Evolutionary conservation across 2,329 filamentous ascomycete species (phyloP).

Genomic region (Knufia fluminis): DNA sequence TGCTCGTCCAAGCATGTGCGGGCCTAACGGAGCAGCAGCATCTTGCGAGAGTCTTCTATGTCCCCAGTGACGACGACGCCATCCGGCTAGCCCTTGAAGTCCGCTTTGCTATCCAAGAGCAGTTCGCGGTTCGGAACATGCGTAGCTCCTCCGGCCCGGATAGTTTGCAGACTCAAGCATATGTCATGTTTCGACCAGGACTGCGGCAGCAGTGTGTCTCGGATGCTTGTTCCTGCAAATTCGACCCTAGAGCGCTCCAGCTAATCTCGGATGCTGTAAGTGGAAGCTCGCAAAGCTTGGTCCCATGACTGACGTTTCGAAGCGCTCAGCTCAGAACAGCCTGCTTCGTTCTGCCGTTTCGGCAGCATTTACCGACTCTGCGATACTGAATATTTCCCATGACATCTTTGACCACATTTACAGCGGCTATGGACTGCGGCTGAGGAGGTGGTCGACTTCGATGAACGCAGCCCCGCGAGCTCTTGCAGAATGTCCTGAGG

Average conservation of each 20-base stretch:
- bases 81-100: slow-evolving; percentile 1
- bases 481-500: not conserved
- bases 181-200: slow-evolving; percentile 6
- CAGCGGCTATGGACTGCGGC: not conserved
- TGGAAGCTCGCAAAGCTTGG: not conserved
- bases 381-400: not conserved
- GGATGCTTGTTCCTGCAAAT: not conserved
- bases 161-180: not conserved
- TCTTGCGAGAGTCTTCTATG: slow-evolving; percentile 4
- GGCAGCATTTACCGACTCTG: not conserved
- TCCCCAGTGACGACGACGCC: not conserved
- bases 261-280: not conserved
- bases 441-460: slow-evolving; percentile 1
- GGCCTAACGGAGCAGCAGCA: not conserved
- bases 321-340: not conserved
- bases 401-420: slow-evolving; percentile 1
- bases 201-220: not conserved
- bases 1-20: slow-evolving; percentile 2
- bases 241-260: not conserved
- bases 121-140: slow-evolving; percentile 1
- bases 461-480: not conserved
- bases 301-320: not conserved
- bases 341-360: not conserved
- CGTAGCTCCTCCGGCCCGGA: not conserved
- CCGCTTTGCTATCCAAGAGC: slow-evolving; percentile 3